Evolutionary conservation across 805 yeast species (phyloP).

Genomic region (Hanseniaspora lindneri): DNA sequence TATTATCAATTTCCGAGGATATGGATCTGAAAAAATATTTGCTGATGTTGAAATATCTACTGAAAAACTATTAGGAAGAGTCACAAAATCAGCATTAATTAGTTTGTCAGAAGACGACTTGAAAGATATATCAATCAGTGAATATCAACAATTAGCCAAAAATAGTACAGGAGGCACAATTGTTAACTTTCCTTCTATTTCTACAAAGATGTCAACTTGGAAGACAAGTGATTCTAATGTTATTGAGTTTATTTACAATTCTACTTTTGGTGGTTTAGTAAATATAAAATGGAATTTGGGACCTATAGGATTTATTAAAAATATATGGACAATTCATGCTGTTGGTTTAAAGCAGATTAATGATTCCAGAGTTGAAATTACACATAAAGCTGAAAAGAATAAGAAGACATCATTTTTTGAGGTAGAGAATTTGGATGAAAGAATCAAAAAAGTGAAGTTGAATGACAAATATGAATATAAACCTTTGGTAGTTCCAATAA

Average conservation of each 20-base stretch:
- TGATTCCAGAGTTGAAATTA: conserved; percentile 24
- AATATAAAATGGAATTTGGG: conserved; percentile 92
- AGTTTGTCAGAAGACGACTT: conserved; percentile 36
- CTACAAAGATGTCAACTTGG: conserved; percentile 63
- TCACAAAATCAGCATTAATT: conserved; percentile 44
- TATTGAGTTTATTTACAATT: conserved; percentile 56
- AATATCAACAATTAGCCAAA: conserved; percentile 44
- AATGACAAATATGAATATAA: conserved; percentile 43
- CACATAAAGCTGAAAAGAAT: conserved; percentile 10
- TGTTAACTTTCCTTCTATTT: conserved; percentile 64
- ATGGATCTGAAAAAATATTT: conserved; percentile 31
- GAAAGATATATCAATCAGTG: conserved; percentile 37
- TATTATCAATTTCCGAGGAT: conserved; percentile 38
- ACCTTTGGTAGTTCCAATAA: conserved; percentile 63
- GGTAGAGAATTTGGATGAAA: conserved; percentile 31
- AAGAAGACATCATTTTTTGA: conserved; percentile 23
- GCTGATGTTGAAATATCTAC: conserved; percentile 51
- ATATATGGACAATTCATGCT: conserved; percentile 82
- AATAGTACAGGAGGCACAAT: conserved; percentile 69
- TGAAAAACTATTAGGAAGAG: conserved; percentile 50
- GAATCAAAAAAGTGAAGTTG: conserved; percentile 35
- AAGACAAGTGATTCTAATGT: conserved; percentile 41
- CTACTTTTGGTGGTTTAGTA: conserved; percentile 78
- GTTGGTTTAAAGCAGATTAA: conserved; percentile 56
- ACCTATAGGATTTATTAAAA: conserved; percentile 75